These are phyloP conservation scores for Chaetomiaceae sp. DNA, from an alignment of 2,329 filamentous ascomycete species.

Conservation along the genomic window DNA sequence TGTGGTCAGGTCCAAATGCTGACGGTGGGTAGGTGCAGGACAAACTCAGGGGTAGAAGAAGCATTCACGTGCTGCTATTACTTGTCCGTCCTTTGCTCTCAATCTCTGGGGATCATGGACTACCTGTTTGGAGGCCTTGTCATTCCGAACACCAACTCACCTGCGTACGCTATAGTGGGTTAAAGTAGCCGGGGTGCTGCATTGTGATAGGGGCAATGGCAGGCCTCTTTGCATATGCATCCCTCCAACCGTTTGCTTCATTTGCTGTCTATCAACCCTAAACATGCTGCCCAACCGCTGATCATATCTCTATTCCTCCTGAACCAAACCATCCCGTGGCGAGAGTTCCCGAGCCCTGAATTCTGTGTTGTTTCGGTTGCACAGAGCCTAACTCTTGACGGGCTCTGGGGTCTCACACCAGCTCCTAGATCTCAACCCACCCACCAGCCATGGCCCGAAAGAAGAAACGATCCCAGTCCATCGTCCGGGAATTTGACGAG, in stretches of 20 bases:
- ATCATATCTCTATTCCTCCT: background rate
- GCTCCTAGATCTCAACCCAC: background rate
- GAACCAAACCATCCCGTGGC: background rate
- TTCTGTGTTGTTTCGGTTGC: background rate
- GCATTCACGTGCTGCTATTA: too few species aligned
- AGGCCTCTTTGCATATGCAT: background rate
- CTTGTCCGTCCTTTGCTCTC: too few species aligned
- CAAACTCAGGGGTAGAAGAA: too few species aligned
- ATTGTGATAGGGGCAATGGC: background rate
- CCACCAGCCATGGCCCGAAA: conserved; percentile 11
- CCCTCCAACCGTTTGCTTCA: background rate
- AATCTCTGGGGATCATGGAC: too few species aligned
- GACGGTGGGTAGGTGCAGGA: too few species aligned
- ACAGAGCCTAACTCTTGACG: too few species aligned
- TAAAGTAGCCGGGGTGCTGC: background rate
- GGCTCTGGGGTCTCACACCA: background rate
- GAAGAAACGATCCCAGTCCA: conserved; percentile 11
- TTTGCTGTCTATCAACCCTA: background rate
- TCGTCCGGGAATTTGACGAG: conserved; percentile 25
- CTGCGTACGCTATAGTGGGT: background rate
- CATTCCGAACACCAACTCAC: background rate
- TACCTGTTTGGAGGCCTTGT: too few species aligned
- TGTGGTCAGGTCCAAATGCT: too few species aligned
- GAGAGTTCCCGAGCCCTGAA: background rate
- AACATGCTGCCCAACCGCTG: background rate